Conservation (phyloP, 2,329 filamentous ascomycete species). For the Coniochaeta sp. region DNA sequence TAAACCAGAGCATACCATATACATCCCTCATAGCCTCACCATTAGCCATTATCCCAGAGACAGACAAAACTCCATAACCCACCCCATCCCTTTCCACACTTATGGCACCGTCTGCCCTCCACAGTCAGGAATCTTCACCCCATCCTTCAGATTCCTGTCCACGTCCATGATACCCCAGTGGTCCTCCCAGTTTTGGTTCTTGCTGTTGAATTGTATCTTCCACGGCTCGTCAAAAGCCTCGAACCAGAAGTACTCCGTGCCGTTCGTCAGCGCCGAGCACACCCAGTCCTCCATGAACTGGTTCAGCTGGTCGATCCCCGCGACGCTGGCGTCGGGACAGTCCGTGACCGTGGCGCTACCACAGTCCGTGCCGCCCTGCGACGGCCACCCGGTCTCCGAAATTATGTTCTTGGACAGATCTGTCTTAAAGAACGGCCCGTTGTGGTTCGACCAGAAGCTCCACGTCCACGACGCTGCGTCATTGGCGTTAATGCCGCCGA, state of each 20-base stretch:
- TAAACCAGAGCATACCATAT: neutral
- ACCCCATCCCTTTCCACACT: too few relatives aligned
- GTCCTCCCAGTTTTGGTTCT: conserved; percentile 77
- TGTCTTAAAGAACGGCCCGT: conserved; percentile 56
- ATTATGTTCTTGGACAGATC: conserved; percentile 68
- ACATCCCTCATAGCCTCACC: neutral
- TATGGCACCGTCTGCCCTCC: conserved; percentile 59
- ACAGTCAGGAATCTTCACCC: conserved; percentile 82
- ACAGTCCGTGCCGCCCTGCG: conserved; percentile 72
- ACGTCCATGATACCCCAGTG: conserved; percentile 92
- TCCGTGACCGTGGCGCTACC: conserved; percentile 41
- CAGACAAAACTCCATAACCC: too few relatives aligned
- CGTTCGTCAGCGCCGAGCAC: conserved; percentile 70
- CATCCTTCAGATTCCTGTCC: conserved; percentile 74
- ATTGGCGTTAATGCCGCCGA: conserved; percentile 66
- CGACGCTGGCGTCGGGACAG: conserved; percentile 65
- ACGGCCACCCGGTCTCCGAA: conserved; percentile 88
- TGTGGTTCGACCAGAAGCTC: conserved; percentile 69
- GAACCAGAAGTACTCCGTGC: conserved; percentile 96
- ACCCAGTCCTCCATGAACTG: conserved; percentile 82
- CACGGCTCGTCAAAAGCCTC: conserved; percentile 95
- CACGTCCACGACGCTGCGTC: conserved; percentile 74
- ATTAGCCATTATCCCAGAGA: too few relatives aligned
- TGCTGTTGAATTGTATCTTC: conserved; percentile 70
- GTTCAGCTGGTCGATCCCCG: conserved; percentile 75